These are phyloP conservation scores for Xylaria sp. DNA, from an alignment of 2,329 filamentous ascomycete genomes.

Conservation along the genomic window DNA sequence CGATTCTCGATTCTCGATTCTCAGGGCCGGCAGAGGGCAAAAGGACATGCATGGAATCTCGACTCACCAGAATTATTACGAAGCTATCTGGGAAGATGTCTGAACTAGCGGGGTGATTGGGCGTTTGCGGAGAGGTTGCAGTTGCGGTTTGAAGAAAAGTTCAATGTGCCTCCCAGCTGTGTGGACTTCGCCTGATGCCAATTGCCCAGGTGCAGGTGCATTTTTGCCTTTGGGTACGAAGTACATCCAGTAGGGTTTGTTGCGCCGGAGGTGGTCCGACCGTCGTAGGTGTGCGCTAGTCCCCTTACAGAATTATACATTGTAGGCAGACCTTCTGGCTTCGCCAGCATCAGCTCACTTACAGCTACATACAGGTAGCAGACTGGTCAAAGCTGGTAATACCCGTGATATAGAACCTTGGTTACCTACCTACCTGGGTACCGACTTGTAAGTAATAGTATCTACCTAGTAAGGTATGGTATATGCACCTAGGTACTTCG, in stretches of 20 bases:
- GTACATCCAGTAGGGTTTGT: not conserved
- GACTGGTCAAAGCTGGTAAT: too few relatives aligned
- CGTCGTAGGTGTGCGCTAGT: not conserved
- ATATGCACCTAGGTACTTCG: too few relatives aligned
- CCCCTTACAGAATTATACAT: not conserved
- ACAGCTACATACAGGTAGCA: too few relatives aligned
- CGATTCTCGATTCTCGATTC: too few relatives aligned
- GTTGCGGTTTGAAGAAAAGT: constrained; percentile 26
- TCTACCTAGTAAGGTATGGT: too few relatives aligned
- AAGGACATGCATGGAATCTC: not conserved
- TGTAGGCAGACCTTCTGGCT: too few relatives aligned
- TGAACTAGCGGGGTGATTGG: constrained; percentile 27
- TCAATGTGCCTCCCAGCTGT: constrained; percentile 16
- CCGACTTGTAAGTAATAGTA: too few relatives aligned
- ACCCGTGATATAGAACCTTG: too few relatives aligned
- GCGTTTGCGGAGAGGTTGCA: constrained; percentile 13
- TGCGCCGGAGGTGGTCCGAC: not conserved
- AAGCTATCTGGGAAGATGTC: constrained; percentile 10
- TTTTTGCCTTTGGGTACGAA: not conserved
- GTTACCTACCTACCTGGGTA: too few relatives aligned
- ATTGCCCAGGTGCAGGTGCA: constrained; percentile 18
- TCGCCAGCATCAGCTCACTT: too few relatives aligned
- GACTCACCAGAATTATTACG: constrained; percentile 13
- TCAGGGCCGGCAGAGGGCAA: not conserved
- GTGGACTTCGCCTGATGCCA: constrained; percentile 20